Percentiles rank a stretch among this genome's conserved stretches.
These are phyloP conservation scores for Nidularia pulvinata DNA, from an alignment of 768 basidiomycete species.

Conservation along the genomic window DNA sequence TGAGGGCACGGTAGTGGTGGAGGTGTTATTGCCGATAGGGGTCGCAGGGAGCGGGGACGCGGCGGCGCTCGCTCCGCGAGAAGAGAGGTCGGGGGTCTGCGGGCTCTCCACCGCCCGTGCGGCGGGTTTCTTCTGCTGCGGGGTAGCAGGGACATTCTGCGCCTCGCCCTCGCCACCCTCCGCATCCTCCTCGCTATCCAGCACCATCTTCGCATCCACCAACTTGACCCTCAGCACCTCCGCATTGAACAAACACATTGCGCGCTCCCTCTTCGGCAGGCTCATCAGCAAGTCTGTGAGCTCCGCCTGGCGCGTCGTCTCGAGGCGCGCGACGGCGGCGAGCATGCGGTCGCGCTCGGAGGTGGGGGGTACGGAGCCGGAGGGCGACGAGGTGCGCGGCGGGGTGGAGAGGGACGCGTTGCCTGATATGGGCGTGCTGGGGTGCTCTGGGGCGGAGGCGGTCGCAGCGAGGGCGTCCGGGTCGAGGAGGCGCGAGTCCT, in stretches of 20 bases:
- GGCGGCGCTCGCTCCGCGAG: conserved; percentile 69
- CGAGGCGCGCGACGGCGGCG: conserved; percentile 64
- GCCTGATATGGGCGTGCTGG: conserved; percentile 82
- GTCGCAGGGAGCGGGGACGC: conserved; percentile 71
- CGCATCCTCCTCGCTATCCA: conserved; percentile 73
- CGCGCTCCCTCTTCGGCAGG: conserved; percentile 85
- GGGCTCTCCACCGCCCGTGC: conserved; percentile 50
- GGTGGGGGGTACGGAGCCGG: conserved; percentile 53
- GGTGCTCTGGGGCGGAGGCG: conserved; percentile 89
- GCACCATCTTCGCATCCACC: conserved; percentile 77
- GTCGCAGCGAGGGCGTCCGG: conserved; percentile 65
- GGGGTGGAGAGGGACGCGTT: conserved; percentile 77
- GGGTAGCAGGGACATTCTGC: conserved; percentile 39
- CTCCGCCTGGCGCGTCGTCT: conserved; percentile 56
- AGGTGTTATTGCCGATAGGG: too few relatives aligned
- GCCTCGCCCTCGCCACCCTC: conserved; percentile 38
- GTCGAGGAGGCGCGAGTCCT: conserved; percentile 73
- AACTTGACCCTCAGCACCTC: conserved; percentile 80
- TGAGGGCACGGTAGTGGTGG: too few relatives aligned
- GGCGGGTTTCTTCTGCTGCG: conserved; percentile 58
- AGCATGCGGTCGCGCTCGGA: conserved; percentile 80
- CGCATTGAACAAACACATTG: conserved; percentile 88
- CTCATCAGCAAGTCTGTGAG: conserved; percentile 83
- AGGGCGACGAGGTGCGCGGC: conserved; percentile 82
- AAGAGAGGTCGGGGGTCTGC: conserved; percentile 76